phyloP scores from a whole-genome alignment of 2,329 filamentous ascomycete species.

The Apiospora pterosperma region DNA sequence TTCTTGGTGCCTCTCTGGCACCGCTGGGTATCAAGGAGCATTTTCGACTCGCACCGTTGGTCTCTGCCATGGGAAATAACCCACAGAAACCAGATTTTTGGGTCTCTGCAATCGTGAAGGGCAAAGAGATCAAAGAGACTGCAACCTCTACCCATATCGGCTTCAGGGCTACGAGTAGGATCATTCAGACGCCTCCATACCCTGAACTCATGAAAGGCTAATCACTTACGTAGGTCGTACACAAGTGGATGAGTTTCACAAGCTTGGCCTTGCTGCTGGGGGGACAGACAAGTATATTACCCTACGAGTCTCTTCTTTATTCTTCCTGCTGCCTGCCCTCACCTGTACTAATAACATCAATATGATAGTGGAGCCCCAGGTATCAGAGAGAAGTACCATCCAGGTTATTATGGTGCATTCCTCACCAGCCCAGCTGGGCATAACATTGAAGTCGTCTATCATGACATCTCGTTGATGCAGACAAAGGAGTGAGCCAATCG shows the following conservation, averaged over 20 bases:
- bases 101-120: background rate
- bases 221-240: background rate
- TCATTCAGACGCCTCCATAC: background rate
- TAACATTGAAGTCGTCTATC: slow-evolving; percentile 2
- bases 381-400: slow-evolving; percentile 1
- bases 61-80: background rate
- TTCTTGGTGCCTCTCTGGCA: background rate
- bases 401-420: slow-evolving; percentile 2
- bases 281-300: background rate
- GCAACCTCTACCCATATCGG: background rate
- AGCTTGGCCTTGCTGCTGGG: background rate
- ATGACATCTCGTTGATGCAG: background rate
- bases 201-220: background rate
- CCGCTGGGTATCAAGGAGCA: slow-evolving; percentile 3
- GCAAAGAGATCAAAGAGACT: background rate
- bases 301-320: background rate
- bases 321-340: too few relatives aligned
- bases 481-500: background rate
- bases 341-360: background rate
- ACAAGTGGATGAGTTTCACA: slow-evolving; percentile 5
- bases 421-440: slow-evolving; percentile 1
- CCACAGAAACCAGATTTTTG: background rate
- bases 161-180: background rate
- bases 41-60: background rate
- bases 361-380: background rate